Evolutionary conservation across 441 rosid genomes (phyloP).

Genomic region (Croton setiger): DNA sequence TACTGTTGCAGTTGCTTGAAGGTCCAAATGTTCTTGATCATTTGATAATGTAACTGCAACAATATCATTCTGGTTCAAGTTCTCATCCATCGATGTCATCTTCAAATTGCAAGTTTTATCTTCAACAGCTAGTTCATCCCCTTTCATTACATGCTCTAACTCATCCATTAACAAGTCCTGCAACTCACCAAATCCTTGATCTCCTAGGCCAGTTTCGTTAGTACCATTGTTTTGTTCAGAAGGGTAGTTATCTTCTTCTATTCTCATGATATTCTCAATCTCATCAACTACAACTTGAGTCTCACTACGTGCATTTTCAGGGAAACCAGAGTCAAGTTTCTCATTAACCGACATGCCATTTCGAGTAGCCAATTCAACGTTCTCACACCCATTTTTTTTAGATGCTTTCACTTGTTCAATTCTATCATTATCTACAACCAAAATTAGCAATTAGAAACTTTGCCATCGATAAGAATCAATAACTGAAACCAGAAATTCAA

Average conservation of each 20-base stretch:
- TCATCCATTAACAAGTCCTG: slow-evolving; percentile 46
- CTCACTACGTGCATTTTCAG: slow-evolving; percentile 22
- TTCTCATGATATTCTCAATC: slow-evolving; percentile 32
- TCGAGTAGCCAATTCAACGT: slow-evolving; percentile 21
- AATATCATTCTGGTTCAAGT: slow-evolving; percentile 16
- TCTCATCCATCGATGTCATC: slow-evolving; percentile 21
- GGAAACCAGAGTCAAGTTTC: slow-evolving; percentile 18
- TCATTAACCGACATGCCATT: slow-evolving; percentile 15
- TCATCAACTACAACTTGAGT: slow-evolving; percentile 30
- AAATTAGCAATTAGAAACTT: slow-evolving; percentile 19
- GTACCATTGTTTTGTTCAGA: slow-evolving; percentile 22
- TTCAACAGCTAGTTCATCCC: slow-evolving; percentile 28
- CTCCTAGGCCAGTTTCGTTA: slow-evolving; percentile 30
- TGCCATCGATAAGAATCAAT: neutral
- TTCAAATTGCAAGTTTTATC: slow-evolving; percentile 26
- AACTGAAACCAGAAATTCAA: slow-evolving; percentile 1
- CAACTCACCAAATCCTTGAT: slow-evolving; percentile 24
- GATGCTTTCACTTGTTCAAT: slow-evolving; percentile 22
- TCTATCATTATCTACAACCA: slow-evolving; percentile 24
- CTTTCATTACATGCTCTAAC: slow-evolving; percentile 43
- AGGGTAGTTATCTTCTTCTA: slow-evolving; percentile 28
- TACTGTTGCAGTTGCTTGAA: slow-evolving; percentile 23
- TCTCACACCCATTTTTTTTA: slow-evolving; percentile 21
- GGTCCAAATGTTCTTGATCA: slow-evolving; percentile 25
- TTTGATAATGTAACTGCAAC: slow-evolving; percentile 24